Evolutionary conservation across 1,139 yeast genomes (phyloP).

Genomic region (Nakaseomyces bracarensis): DNA sequence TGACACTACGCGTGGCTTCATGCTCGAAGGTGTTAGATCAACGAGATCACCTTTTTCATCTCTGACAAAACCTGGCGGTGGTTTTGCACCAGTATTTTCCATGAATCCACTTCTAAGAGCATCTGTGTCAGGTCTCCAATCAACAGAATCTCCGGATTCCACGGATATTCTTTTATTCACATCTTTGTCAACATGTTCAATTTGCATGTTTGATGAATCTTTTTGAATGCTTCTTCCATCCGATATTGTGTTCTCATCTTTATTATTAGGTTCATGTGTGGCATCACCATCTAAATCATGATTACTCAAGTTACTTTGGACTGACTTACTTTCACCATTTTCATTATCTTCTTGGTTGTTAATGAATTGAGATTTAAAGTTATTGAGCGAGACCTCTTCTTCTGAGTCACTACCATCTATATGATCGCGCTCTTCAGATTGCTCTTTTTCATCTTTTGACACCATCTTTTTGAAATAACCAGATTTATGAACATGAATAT

Average conservation of each 20-base stretch:
- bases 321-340: neutral
- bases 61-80: conserved; percentile 28
- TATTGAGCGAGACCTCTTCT: no score
- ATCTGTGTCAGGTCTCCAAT: conserved; percentile 30
- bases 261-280: no score
- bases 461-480: conserved; percentile 25
- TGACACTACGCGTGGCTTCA: conserved; percentile 25
- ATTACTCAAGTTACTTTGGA: neutral
- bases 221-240: neutral
- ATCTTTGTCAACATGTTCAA: conserved; percentile 4
- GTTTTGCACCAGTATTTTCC: conserved; percentile 23
- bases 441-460: conserved; percentile 10
- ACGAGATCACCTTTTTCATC: conserved; percentile 28
- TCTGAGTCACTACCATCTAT: neutral
- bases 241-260: neutral
- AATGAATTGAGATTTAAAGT: neutral
- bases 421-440: neutral
- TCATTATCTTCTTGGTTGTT: conserved; percentile 2
- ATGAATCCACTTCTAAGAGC: conserved; percentile 27
- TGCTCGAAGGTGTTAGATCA: conserved; percentile 26
- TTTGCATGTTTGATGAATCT: neutral
- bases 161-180: conserved; percentile 4
- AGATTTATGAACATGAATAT: conserved; percentile 16
- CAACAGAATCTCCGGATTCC: conserved; percentile 9
- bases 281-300: neutral